Evolutionary conservation across 2,329 filamentous ascomycete genomes (phyloP).

Genomic region (Colletotrichum kahawae): DNA sequence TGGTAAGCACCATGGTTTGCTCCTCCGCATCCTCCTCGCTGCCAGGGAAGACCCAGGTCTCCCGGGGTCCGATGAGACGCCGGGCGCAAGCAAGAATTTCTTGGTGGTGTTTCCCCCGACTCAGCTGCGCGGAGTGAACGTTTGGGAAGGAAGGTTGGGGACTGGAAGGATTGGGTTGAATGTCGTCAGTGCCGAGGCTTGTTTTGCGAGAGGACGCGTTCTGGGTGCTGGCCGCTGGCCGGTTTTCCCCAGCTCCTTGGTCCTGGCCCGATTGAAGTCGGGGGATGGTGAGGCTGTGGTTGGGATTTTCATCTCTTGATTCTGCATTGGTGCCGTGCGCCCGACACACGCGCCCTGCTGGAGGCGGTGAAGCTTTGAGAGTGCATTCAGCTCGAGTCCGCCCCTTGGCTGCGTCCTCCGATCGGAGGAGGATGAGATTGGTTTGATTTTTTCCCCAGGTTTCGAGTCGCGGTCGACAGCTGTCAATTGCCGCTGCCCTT

Average conservation of each 20-base stretch:
- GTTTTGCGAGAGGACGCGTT: background rate
- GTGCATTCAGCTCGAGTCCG: constrained; percentile 1
- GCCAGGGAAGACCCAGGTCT: constrained; percentile 12
- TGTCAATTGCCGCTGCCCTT: background rate
- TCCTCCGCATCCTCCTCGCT: background rate
- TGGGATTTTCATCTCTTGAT: background rate
- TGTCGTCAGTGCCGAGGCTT: constrained; percentile 3
- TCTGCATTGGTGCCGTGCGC: background rate
- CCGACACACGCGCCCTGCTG: background rate
- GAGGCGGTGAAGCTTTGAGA: background rate
- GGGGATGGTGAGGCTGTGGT: background rate
- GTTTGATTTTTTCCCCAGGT: background rate
- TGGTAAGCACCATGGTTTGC: background rate
- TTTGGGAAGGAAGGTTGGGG: background rate
- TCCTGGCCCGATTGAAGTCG: background rate
- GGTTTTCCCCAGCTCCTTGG: background rate
- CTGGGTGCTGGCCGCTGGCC: background rate
- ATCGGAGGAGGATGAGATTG: background rate
- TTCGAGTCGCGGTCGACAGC: background rate
- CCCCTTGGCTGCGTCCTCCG: background rate
- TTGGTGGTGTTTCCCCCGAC: constrained; percentile 15
- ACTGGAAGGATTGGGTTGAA: background rate
- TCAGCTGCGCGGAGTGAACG: background rate
- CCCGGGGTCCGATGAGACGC: constrained; percentile 16
- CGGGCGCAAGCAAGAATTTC: background rate